Base-by-base conservation (phyloP, 768 basidiomycete species). In the Tylopilus plumbeoviolaceoides region DNA sequence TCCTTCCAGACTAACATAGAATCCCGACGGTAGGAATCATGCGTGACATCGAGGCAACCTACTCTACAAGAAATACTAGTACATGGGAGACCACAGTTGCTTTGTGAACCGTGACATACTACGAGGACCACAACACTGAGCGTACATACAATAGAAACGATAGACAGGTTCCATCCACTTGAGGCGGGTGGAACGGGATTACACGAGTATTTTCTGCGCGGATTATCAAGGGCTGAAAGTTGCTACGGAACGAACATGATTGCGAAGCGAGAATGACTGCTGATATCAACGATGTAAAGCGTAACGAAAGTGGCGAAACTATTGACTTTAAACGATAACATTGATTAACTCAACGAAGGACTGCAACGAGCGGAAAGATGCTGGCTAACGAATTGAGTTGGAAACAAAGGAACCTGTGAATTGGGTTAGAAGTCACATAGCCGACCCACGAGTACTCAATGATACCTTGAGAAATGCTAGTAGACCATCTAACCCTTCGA, bases 51-150 rank as follows among this genome's bases (percentile, higher is more conserved):
- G 20, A 45, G 33, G 40, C 44, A 44, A 49, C 53, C 47, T 55
- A 51, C 27, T 63, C 47, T 61, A 65, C 53, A 54, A 55, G 47
- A 60, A 48, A 41, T 62, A n/a, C n/a, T n/a, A n/a, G n/a, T n/a
- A 64, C 53, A 62, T 6, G 10, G 30, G 8, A 4, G 27, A 28
- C 46, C 30, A 20, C 58, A 47, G 21, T 28, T 63, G 49, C 50
- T 43, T 38, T 30, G 10, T 23, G 5, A 23, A 23, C 23, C 23
- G 23, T 21, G 17, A 51, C 47, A 58, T 39, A 28, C 17, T 46
- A 31, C 47, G 25, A 25, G 27, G 46, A 48, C 36, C 27, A 63
- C 49, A 53, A 55, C 53, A 63, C 54, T 23, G 51, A 21, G 17
- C 14, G 12, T 57, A 63, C 57, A 58, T 48, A 42, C 54, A 58